Conservation (phyloP, 1,284 basidiomycete species). For the Cryptococcus sp. region DNA sequence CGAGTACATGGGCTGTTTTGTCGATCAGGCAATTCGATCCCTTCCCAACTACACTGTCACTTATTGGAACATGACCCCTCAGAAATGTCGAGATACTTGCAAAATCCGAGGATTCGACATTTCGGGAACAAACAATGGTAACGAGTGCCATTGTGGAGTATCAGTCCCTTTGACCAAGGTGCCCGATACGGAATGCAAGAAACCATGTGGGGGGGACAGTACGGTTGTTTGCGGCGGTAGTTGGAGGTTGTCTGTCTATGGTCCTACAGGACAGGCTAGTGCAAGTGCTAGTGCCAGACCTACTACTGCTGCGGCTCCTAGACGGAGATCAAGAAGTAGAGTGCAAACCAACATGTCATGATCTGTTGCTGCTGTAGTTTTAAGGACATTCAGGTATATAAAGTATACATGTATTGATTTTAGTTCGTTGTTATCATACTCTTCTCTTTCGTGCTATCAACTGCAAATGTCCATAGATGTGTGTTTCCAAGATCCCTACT, state of each 20-base stretch:
- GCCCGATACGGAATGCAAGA: not conserved
- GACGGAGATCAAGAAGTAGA: too few relatives aligned
- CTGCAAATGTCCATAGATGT: too few relatives aligned
- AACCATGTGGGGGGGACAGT: not conserved
- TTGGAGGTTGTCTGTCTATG: not conserved
- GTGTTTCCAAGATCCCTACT: too few relatives aligned
- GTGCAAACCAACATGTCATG: too few relatives aligned
- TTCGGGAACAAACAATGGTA: slow-evolving; percentile 16
- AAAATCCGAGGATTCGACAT: slow-evolving; percentile 11
- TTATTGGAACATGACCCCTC: slow-evolving; percentile 6
- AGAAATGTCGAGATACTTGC: slow-evolving; percentile 11
- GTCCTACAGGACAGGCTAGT: too few relatives aligned
- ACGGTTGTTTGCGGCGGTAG: not conserved
- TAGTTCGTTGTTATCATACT: too few relatives aligned
- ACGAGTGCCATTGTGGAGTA: slow-evolving; percentile 17
- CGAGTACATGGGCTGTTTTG: not conserved
- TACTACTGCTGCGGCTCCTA: too few relatives aligned
- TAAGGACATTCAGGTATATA: too few relatives aligned
- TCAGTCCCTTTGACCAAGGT: not conserved
- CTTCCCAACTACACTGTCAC: slow-evolving; percentile 6
- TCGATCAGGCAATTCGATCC: not conserved
- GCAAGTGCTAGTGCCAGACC: too few relatives aligned
- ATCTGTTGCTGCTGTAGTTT: too few relatives aligned
- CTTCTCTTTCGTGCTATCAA: too few relatives aligned
- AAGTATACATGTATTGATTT: too few relatives aligned